Percentiles rank a stretch among this genome's conserved stretches.
Conservation (phyloP, 257 asterid genomes). For the Verbascum thapsus region DNA sequence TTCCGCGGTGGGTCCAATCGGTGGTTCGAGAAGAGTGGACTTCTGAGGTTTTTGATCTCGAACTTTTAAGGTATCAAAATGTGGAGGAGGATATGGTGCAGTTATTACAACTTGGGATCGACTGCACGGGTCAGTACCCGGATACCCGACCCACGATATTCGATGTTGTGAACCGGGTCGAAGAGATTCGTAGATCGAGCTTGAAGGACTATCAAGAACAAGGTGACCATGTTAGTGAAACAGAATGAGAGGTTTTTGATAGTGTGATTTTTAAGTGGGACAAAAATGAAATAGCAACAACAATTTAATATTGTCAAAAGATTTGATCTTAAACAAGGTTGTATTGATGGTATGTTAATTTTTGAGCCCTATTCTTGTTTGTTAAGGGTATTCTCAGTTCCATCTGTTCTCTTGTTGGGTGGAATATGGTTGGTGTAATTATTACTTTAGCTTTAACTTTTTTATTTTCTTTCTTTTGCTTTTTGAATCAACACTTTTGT, state of each 20-base stretch:
- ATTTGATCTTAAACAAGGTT: slow-evolving; percentile 24
- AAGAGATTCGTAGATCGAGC: slow-evolving; percentile 48
- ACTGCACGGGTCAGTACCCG: slow-evolving; percentile 80
- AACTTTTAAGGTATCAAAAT: slow-evolving; percentile 56
- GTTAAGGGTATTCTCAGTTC: slow-evolving; percentile 34
- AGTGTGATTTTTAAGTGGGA: not conserved
- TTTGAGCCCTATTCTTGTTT: slow-evolving; percentile 42
- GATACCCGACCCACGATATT: slow-evolving; percentile 69
- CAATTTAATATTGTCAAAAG: slow-evolving; percentile 16
- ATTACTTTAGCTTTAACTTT: slow-evolving; percentile 53
- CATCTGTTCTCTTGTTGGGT: slow-evolving; percentile 48
- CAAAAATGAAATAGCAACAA: slow-evolving; percentile 22
- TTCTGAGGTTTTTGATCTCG: slow-evolving; percentile 76
- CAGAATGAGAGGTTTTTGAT: slow-evolving; percentile 30
- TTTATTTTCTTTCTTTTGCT: slow-evolving; percentile 36
- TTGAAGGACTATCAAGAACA: slow-evolving; percentile 36
- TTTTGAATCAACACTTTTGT: slow-evolving; percentile 34
- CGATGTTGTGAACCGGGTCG: slow-evolving; percentile 48
- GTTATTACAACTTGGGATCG: slow-evolving; percentile 78
- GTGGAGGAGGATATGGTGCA: slow-evolving; percentile 83
- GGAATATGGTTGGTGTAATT: slow-evolving; percentile 55
- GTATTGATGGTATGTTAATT: slow-evolving; percentile 40
- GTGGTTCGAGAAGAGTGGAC: slow-evolving; percentile 82
- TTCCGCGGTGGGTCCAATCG: slow-evolving; percentile 87
- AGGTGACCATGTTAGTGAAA: slow-evolving; percentile 53